Base-by-base conservation (phyloP, 2,329 filamentous ascomycete genomes). In the Furcasterigmium sp. region DNA sequence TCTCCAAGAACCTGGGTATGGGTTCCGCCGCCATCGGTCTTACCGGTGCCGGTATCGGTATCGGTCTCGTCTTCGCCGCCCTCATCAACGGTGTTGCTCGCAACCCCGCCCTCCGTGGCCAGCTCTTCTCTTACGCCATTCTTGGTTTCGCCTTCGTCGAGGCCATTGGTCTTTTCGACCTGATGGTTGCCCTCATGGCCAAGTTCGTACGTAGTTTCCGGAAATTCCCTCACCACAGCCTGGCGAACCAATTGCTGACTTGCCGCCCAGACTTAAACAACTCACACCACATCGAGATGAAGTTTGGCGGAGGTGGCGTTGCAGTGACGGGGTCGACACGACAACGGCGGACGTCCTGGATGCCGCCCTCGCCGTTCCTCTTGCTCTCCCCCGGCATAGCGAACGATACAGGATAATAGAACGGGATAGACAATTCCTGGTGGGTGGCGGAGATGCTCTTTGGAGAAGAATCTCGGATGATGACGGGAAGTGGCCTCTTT, bases 61-160 rank as follows among this genome's bases (percentile, higher is more conserved):
- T 93, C 74, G 88, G 88, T 80, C 83, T 91, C 67, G 88, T 94
- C 68, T 94, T 94, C 82, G 87, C 85, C 67, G 84, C 87, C 64
- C 87, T 94, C 68, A 80, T 94, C 67, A 84, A 87, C 73, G 83
- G 83, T 76, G 87, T 93, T 70, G 87, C 88, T 78, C 87, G 88
- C 78, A 95, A 95, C 87, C 88, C 88, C 65, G 86, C 85, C 67
- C 87, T 94, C 76, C 85, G 87, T 77, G 88, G 87, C 70, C 89
- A 94, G 82, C 87, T 95, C 66, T 95, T 93, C 86, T 87, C 86
- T 59, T 91, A 93, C 76, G 87, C 87, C 81, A 91, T 93, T 86
- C 78, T 93, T 67, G 87, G 88, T 78, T 93, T 93, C 78, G 88
- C 87, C 68, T 93, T 93, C 84, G 87, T 91, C 72, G 88, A 93